Base-by-base conservation (phyloP, 2,329 filamentous ascomycete species). In the Monilinia laxa region DNA sequence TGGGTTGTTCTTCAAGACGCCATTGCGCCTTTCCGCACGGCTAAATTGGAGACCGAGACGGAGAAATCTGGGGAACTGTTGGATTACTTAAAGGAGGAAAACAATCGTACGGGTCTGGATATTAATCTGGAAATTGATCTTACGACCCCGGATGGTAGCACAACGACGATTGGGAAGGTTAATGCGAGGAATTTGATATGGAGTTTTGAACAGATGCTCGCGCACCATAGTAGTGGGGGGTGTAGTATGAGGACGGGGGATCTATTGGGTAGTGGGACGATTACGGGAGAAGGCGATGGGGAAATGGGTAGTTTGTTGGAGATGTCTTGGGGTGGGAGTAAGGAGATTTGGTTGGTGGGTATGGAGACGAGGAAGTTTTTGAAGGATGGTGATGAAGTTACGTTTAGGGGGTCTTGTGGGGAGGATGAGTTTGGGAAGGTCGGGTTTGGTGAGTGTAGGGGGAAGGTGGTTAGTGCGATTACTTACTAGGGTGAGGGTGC, bases 121-220 rank as follows among this genome's bases (percentile, higher is more conserved):
- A 91, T 95, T 59, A 80, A 84, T 25, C 80, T 94, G 2, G 82
- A 89, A 68, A 84, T 93, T 12, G 86, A 90, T 47, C 74, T 91
- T 16, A 81, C 79, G 20, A 87, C 81, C 18, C 77, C 81, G 3
- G 78, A 81, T 63, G 80, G 80, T n/a, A 77, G 78, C 52, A 79
- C 83, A 0, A 87, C 85, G 0, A 85, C 84, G 0, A 84, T 93
- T 57, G 81, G 83, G 1, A 82, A 79, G 69, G 89, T 83, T 68
- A 89, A 83, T 67, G 84, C 87, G 12, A 85, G 82, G 70, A 84
- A 93, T 73, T 81, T 94, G 14, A 81, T 94, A n/a, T 94, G 87
- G 83, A 93, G 90, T 0, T 94, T 93, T 78, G 85, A 89, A 5
- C 91, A 94, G 76, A 93, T 93, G 90, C 81, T 94, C 52, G 85